A percentile compares a stretch with the other conserved stretches of the same genome.
phyloP scores from a whole-genome alignment of 176 grass and related monocot species.

The Raddia distichophylla region DNA sequence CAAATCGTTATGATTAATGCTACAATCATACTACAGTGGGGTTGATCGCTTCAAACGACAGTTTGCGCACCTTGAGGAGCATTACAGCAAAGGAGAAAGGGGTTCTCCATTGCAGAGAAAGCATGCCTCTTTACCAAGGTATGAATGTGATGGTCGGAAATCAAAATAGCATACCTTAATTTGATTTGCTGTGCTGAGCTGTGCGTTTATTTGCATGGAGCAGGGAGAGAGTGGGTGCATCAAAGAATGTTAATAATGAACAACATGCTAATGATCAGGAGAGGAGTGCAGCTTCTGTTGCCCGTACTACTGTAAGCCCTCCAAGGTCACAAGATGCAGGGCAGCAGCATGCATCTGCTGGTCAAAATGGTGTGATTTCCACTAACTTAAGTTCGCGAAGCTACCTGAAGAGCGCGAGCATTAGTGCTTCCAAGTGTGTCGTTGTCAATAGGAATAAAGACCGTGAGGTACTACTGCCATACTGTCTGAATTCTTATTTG shows the following conservation, averaged over 20 bases:
- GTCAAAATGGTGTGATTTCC: conserved; percentile 40
- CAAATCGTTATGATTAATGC: conserved; percentile 26
- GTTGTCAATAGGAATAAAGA: conserved; percentile 57
- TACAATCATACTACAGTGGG: conserved; percentile 56
- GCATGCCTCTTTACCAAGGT: conserved; percentile 97
- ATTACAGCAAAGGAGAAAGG: conserved; percentile 95
- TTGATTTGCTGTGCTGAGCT: conserved; percentile 28
- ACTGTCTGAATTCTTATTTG: conserved; percentile 24
- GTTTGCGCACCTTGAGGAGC: conserved; percentile 98
- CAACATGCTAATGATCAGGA: conserved; percentile 64
- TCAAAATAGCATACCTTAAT: conserved; percentile 1
- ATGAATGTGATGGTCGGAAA: conserved; percentile 19
- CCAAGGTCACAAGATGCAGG: conserved; percentile 50
- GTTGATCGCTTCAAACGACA: conserved; percentile 96
- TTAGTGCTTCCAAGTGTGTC: conserved; percentile 94
- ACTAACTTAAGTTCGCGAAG: conserved; percentile 47
- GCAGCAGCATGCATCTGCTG: conserved; percentile 29
- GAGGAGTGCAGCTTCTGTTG: conserved; percentile 58
- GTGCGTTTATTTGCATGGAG: conserved; percentile 33
- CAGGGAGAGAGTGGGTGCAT: conserved; percentile 82
- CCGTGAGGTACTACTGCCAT: conserved; percentile 60
- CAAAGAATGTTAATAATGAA: conserved; percentile 56
- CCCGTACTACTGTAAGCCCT: conserved; percentile 57
- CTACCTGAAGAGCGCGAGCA: conserved; percentile 93
- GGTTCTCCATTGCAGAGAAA: conserved; percentile 87